phyloP scores from a whole-genome alignment of 305 asterid species.

The Lippia alba region DNA sequence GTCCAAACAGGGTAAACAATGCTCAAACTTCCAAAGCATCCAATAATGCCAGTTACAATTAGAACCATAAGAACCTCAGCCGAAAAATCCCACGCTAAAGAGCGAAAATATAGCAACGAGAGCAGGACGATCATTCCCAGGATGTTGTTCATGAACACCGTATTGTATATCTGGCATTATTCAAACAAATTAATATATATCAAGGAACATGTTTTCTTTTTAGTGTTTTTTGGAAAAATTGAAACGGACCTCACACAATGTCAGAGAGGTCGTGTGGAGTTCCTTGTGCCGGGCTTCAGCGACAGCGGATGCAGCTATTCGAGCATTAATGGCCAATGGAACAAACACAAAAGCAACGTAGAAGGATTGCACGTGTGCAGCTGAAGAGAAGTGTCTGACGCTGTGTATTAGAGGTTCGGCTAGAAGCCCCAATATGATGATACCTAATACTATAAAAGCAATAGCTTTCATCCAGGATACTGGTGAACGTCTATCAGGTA shows the following conservation, averaged over 20 bases:
- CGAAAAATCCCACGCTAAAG: conserved; percentile 46
- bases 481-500: too few species aligned
- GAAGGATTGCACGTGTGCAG: conserved; percentile 42
- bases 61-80: conserved; percentile 43
- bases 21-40: conserved; percentile 44
- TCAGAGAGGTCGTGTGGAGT: conserved; percentile 39
- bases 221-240: too few species aligned
- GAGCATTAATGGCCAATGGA: conserved; percentile 50
- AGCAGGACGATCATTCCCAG: conserved; percentile 53
- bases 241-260: conserved; percentile 45
- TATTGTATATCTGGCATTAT: conserved; percentile 55
- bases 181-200: not conserved
- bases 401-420: conserved; percentile 49
- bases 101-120: conserved; percentile 43
- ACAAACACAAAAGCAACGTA: conserved; percentile 45
- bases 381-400: conserved; percentile 41
- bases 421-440: conserved; percentile 40
- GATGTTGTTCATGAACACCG: conserved; percentile 54
- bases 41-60: conserved; percentile 43
- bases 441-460: conserved; percentile 41
- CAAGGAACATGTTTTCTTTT: not conserved
- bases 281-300: conserved; percentile 34
- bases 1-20: conserved; percentile 46
- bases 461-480: conserved; percentile 38
- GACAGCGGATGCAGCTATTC: conserved; percentile 41